Evolutionary conservation across 1,284 basidiomycete species (phyloP).

Genomic region (Thecaphora frezii): DNA sequence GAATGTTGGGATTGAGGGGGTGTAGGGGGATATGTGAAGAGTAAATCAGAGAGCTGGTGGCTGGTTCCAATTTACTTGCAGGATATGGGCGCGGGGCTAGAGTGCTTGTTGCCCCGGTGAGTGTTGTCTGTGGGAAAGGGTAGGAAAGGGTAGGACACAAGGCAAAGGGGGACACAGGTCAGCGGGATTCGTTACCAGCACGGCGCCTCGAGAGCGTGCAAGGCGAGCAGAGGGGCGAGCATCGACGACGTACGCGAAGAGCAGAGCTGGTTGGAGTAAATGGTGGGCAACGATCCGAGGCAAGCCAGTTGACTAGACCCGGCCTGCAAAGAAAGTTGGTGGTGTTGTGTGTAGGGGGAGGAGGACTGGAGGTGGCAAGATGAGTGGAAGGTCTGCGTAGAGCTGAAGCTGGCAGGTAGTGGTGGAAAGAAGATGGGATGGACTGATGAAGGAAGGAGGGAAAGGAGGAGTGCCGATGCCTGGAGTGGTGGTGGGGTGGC

Average conservation of each 20-base stretch:
- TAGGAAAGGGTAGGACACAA: not conserved
- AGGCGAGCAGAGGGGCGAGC: not conserved
- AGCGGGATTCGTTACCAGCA: not conserved
- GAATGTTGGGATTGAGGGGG: not conserved
- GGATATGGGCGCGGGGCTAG: constrained; percentile 49
- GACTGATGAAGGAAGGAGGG: too few relatives aligned
- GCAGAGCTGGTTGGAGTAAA: constrained; percentile 58
- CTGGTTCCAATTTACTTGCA: constrained; percentile 30
- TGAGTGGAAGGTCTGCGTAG: too few relatives aligned
- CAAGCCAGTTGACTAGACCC: constrained; percentile 30
- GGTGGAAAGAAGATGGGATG: too few relatives aligned
- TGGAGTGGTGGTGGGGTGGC: too few relatives aligned
- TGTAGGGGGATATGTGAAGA: constrained; percentile 4
- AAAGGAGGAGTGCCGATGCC: too few relatives aligned
- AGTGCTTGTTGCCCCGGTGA: constrained; percentile 56
- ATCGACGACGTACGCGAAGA: constrained; percentile 37
- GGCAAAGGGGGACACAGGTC: not conserved
- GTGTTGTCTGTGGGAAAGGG: constrained; percentile 34
- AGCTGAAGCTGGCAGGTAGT: too few relatives aligned
- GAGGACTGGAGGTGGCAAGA: too few relatives aligned
- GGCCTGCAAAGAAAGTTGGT: constrained; percentile 59
- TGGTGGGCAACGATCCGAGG: constrained; percentile 42
- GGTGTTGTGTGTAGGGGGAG: too few relatives aligned
- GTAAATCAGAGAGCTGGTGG: constrained; percentile 8
- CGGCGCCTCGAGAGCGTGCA: not conserved